Evolutionary conservation across 1,284 basidiomycete species (phyloP).

Genomic region (Heterobasidion irregulare): DNA sequence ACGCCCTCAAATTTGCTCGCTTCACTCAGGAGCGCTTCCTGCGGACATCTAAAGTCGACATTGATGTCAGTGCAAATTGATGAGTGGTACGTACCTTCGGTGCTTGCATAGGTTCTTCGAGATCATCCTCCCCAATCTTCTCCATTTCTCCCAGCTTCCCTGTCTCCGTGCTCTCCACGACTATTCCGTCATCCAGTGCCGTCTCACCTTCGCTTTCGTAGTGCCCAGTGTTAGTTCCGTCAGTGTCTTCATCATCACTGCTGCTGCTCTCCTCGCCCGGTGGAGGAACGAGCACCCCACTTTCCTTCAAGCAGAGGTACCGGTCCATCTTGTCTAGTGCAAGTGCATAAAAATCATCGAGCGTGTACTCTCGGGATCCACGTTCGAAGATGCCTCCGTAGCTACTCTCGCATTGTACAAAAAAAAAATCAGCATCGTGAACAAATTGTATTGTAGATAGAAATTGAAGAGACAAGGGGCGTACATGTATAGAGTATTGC

Average conservation of each 20-base stretch:
- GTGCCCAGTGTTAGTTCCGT: slow-evolving; percentile 6
- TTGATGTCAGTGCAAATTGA: no score
- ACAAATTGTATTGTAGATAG: not conserved
- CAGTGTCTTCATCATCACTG: slow-evolving; percentile 2
- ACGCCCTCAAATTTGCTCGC: slow-evolving; percentile 56
- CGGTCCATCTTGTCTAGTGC: slow-evolving; percentile 10
- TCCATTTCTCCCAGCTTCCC: not conserved
- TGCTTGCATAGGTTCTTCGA: not conserved
- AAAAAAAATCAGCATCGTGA: not conserved
- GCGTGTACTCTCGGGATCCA: slow-evolving; percentile 74
- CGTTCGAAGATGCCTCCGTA: slow-evolving; percentile 86
- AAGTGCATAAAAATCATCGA: slow-evolving; percentile 12
- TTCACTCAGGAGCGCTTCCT: no score
- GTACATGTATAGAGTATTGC: slow-evolving; percentile 82
- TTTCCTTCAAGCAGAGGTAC: slow-evolving; percentile 8
- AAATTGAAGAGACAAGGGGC: slow-evolving; percentile 16
- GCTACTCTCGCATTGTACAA: slow-evolving; percentile 25
- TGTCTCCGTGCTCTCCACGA: not conserved
- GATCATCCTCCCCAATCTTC: not conserved
- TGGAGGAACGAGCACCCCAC: slow-evolving; percentile 5
- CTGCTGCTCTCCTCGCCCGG: slow-evolving; percentile 11
- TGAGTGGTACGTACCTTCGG: no score
- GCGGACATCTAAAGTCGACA: no score
- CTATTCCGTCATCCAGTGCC: not conserved
- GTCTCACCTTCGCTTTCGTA: not conserved